These are phyloP conservation scores for Globisporangium cylindrosporum DNA, from an alignment of 352 stramenopile genomes.

Conservation along the genomic window DNA sequence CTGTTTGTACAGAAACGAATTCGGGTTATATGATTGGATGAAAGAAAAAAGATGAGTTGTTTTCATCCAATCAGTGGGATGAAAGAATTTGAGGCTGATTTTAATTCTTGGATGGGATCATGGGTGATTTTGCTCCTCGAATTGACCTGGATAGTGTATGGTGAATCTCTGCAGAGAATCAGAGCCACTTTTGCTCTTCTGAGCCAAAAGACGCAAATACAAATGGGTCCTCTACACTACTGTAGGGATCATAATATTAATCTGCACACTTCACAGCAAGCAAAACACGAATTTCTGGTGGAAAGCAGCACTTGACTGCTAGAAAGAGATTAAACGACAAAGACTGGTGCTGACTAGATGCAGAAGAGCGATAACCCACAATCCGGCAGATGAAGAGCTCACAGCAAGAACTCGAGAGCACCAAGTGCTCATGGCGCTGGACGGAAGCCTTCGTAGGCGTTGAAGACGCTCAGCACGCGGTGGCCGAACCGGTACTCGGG, in stretches of 20 bases:
- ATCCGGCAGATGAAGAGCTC: too few relatives aligned
- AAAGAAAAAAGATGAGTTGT: background rate
- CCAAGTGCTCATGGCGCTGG: background rate
- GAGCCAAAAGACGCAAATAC: background rate
- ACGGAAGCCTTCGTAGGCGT: constrained; percentile 19
- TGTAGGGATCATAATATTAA: background rate
- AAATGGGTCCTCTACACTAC: too few relatives aligned
- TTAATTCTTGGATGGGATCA: background rate
- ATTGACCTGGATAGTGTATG: background rate
- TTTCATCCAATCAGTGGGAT: background rate
- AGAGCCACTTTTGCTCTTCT: background rate
- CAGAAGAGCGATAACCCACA: too few relatives aligned
- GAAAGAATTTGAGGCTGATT: background rate
- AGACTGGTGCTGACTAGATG: background rate
- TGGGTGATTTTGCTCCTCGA: background rate
- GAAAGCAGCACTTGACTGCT: background rate
- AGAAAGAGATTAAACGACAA: background rate
- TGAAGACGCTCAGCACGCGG: constrained; percentile 14
- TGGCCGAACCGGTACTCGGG: background rate
- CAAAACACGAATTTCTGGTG: background rate
- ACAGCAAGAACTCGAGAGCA: too few relatives aligned
- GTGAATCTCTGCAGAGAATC: background rate
- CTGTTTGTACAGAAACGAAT: background rate
- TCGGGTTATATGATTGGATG: background rate
- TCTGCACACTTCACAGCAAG: background rate